Conservation (phyloP, 2,329 filamentous ascomycete species). For the Arthrobotrys musiformis region DNA sequence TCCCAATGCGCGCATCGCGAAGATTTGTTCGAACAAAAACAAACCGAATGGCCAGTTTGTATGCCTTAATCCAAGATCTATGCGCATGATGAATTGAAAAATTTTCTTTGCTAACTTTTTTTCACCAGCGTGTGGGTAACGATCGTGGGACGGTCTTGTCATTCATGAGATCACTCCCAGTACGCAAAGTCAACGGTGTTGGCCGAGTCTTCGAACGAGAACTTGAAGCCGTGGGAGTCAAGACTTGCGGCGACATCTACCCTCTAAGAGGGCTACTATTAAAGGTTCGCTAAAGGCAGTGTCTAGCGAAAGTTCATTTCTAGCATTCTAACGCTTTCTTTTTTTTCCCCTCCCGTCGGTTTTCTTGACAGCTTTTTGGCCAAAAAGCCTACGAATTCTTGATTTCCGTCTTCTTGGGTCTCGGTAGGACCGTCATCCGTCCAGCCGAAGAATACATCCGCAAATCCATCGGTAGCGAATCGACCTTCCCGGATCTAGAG, state of each 20-base stretch:
- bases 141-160: conserved; percentile 71
- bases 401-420: conserved; percentile 82
- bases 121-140: conserved; percentile 65
- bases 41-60: conserved; percentile 94
- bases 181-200: conserved; percentile 93
- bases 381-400: conserved; percentile 92
- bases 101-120: neutral
- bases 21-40: conserved; percentile 94
- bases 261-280: conserved; percentile 75
- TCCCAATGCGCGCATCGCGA: conserved; percentile 90
- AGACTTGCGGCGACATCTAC: conserved; percentile 89
- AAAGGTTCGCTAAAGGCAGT: conserved; percentile 19
- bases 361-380: conserved; percentile 82
- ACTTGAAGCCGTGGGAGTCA: conserved; percentile 84
- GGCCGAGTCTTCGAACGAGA: conserved; percentile 93
- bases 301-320: neutral
- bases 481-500: conserved; percentile 84
- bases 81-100: neutral
- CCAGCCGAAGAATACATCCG: conserved; percentile 89
- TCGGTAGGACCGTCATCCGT: conserved; percentile 85
- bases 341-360: too few relatives aligned
- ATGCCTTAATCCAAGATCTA: neutral
- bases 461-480: conserved; percentile 93
- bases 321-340: neutral
- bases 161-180: conserved; percentile 85